These are phyloP conservation scores for Syzygium syzygioides DNA, from an alignment of 441 rosid genomes.

Conservation along the genomic window DNA sequence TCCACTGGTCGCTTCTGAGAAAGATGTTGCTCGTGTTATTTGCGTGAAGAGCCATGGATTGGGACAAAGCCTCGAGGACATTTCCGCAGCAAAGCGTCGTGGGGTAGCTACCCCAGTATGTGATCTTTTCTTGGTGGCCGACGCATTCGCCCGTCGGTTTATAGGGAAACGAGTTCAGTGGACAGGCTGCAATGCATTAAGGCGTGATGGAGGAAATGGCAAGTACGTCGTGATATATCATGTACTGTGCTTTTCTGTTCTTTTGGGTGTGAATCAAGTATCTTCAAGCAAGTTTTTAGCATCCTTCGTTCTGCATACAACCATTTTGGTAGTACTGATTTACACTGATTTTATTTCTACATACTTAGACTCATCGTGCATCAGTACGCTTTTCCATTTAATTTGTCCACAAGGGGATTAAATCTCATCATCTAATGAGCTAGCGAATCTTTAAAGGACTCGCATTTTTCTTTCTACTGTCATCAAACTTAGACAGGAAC, in stretches of 20 bases:
- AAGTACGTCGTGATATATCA: background rate
- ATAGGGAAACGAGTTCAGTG: constrained; percentile 26
- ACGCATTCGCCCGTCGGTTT: constrained; percentile 44
- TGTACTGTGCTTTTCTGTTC: background rate
- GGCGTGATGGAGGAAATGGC: background rate
- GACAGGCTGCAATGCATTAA: constrained; percentile 32
- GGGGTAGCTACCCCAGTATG: constrained; percentile 20
- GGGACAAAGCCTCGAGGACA: constrained; percentile 33
- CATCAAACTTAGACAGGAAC: background rate
- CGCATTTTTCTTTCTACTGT: background rate
- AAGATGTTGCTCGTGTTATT: constrained; percentile 15
- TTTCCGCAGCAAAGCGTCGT: constrained; percentile 44
- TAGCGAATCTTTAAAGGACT: background rate
- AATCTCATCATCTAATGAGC: background rate
- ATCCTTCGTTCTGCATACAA: background rate
- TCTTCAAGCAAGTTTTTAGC: background rate
- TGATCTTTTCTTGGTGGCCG: constrained; percentile 14
- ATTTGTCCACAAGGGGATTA: background rate
- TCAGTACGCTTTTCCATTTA: background rate
- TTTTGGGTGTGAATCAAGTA: background rate
- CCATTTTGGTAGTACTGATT: background rate
- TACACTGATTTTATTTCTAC: background rate
- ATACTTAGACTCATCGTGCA: background rate
- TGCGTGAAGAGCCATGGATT: constrained; percentile 28
- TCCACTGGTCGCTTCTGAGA: constrained; percentile 28